These are phyloP conservation scores for Suillus fuscotomentosus DNA, from an alignment of 768 basidiomycete species.

Conservation along the genomic window DNA sequence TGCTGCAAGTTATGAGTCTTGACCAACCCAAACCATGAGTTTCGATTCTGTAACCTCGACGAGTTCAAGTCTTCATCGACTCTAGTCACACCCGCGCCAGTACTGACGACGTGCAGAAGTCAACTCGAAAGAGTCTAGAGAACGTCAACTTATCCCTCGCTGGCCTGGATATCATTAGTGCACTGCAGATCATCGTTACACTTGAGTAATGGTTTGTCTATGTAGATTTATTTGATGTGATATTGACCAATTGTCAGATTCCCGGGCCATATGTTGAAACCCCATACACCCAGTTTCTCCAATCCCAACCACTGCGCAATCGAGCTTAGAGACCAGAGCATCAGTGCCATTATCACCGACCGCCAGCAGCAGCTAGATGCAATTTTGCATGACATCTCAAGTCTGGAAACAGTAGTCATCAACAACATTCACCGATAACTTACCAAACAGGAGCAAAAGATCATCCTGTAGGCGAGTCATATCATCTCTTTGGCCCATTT, in stretches of 20 bases:
- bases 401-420: slow-evolving; percentile 10
- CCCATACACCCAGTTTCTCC: background rate
- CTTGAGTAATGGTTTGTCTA: background rate
- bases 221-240: background rate
- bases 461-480: slow-evolving; percentile 10
- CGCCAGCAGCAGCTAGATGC: background rate
- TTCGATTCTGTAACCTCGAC: no score
- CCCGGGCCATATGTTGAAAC: background rate
- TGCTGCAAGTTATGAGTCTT: no score
- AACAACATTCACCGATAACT: slow-evolving; percentile 11
- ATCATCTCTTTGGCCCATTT: slow-evolving; percentile 29
- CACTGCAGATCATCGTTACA: background rate
- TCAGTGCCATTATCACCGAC: background rate
- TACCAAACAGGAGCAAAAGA: slow-evolving; percentile 4
- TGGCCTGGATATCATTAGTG: background rate
- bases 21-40: no score
- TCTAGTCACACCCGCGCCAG: no score
- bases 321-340: background rate
- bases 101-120: background rate
- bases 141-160: no score
- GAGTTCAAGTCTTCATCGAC: no score
- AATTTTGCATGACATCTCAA: background rate
- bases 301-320: background rate
- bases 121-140: background rate
- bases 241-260: background rate